Evolutionary conservation across 805 yeast genomes (phyloP).

Genomic region (Spencermartinsiella europaea): DNA sequence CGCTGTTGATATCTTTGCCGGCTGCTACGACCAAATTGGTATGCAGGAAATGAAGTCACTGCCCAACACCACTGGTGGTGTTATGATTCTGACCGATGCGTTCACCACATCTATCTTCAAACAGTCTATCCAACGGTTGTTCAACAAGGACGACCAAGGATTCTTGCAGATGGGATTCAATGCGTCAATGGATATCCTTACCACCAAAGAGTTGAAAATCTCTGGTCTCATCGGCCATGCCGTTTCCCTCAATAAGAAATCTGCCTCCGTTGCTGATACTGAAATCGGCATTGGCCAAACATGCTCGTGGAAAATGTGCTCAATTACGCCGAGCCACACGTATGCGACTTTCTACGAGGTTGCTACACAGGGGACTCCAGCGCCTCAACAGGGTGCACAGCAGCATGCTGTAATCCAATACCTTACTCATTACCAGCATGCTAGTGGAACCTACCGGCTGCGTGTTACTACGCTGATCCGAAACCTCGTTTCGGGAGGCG

Average conservation of each 20-base stretch:
- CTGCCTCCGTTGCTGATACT: constrained; percentile 76
- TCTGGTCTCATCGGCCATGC: constrained; percentile 95
- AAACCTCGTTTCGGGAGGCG: constrained; percentile 48
- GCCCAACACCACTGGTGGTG: constrained; percentile 85
- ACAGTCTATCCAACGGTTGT: constrained; percentile 82
- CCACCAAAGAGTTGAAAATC: constrained; percentile 74
- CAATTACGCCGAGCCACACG: constrained; percentile 80
- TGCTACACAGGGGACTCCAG: constrained; percentile 37
- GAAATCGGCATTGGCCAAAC: constrained; percentile 95
- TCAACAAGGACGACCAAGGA: constrained; percentile 82
- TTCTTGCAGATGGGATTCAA: constrained; percentile 85
- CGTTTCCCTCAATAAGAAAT: constrained; percentile 53
- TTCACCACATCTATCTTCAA: constrained; percentile 92
- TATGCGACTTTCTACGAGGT: constrained; percentile 89
- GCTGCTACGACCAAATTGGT: constrained; percentile 95
- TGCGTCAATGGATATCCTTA: constrained; percentile 79
- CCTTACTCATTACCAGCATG: constrained; percentile 88
- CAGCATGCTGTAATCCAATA: constrained; percentile 58
- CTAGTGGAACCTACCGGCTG: constrained; percentile 84
- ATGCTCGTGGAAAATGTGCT: constrained; percentile 78
- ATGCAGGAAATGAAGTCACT: constrained; percentile 87
- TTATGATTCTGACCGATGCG: constrained; percentile 79
- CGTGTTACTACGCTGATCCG: constrained; percentile 83
- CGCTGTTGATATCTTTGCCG: constrained; percentile 85
- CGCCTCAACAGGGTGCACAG: constrained; percentile 20